Percentiles rank a stretch among this genome's conserved stretches.
These are phyloP conservation scores for Eryngium alpinum DNA, from an alignment of 140 eudicot species.

Conservation along the genomic window DNA sequence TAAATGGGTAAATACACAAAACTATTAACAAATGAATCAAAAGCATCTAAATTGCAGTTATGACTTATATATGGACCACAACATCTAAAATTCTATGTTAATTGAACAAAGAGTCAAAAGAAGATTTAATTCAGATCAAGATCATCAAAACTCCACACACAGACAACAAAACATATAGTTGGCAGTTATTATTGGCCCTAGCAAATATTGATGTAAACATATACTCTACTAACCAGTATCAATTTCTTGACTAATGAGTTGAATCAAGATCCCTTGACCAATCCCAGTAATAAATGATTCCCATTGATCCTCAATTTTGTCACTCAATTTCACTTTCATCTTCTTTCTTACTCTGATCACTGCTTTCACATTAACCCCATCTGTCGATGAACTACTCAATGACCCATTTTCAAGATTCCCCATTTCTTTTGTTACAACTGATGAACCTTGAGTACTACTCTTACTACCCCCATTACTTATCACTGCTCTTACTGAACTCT, in stretches of 20 bases:
- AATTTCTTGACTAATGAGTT: constrained; percentile 60
- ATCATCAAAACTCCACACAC: background rate
- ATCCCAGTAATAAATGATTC: constrained; percentile 49
- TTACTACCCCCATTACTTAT: constrained; percentile 44
- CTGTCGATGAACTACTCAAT: constrained; percentile 1
- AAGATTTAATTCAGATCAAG: too few species aligned
- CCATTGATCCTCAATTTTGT: constrained; percentile 66
- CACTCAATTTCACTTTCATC: constrained; percentile 50
- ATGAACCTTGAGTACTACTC: background rate
- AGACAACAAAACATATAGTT: background rate
- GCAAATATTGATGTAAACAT: background rate
- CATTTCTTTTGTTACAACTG: background rate
- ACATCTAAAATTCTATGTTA: too few species aligned
- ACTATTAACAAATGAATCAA: too few species aligned
- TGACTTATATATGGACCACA: too few species aligned
- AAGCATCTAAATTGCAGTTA: too few species aligned
- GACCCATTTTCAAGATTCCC: constrained; percentile 11
- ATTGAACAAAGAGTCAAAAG: too few species aligned
- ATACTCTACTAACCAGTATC: constrained; percentile 65
- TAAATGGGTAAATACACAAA: too few species aligned
- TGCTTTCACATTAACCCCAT: constrained; percentile 41
- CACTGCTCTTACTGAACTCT: constrained; percentile 34
- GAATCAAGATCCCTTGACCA: constrained; percentile 62
- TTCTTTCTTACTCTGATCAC: constrained; percentile 57
- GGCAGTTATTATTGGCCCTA: background rate